These are phyloP conservation scores for Cenchrus fungigraminus DNA, from an alignment of 176 grass and related monocot genomes.

Conservation along the genomic window DNA sequence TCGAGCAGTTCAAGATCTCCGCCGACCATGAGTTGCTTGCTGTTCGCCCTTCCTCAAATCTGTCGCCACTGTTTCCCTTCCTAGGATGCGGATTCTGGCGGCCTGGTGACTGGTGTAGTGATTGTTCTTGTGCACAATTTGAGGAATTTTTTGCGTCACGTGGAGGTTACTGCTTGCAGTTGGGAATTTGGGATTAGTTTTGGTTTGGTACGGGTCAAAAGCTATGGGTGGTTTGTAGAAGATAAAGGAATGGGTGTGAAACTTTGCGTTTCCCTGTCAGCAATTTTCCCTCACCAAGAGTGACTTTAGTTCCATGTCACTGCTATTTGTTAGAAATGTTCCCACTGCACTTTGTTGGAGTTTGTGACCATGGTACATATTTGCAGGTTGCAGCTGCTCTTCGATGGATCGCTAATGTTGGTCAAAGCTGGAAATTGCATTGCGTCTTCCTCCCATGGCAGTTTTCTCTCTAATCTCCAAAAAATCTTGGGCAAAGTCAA, in stretches of 20 bases:
- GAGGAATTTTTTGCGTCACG: conserved; percentile 15
- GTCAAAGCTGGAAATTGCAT: no score
- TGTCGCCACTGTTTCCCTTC: conserved; percentile 7
- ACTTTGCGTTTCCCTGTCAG: background rate
- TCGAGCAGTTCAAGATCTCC: conserved; percentile 99
- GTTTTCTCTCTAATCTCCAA: no score
- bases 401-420: no score
- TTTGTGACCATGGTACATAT: no score
- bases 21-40: conserved; percentile 74
- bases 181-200: conserved; percentile 30
- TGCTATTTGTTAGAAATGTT: background rate
- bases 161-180: background rate
- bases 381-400: no score
- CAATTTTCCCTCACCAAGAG: background rate
- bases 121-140: conserved; percentile 3
- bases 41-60: background rate
- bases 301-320: background rate
- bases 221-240: background rate
- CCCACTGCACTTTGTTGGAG: no score
- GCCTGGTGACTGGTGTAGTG: background rate
- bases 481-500: no score
- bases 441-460: no score
- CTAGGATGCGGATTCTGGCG: conserved; percentile 8
- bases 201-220: conserved; percentile 22
- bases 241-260: background rate